Conservation (phyloP, 2,329 filamentous ascomycete species). For the Ascosphaera aggregata region DNA sequence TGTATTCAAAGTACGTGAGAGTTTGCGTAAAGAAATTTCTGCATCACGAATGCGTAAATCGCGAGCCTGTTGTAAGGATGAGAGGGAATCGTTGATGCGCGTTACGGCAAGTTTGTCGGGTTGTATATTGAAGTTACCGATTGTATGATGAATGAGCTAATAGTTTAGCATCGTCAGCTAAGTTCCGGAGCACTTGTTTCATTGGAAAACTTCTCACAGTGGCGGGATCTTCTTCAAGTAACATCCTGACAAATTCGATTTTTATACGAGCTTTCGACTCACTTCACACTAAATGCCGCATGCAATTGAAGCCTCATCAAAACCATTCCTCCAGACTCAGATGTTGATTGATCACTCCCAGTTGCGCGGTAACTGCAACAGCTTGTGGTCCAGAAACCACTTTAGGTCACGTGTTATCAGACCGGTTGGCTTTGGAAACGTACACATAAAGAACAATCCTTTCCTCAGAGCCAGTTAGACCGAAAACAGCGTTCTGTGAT, state of each 20-base stretch:
- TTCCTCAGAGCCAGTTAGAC: too few species aligned
- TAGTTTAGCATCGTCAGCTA: neutral
- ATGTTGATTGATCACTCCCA: too few species aligned
- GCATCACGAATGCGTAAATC: slow-evolving; percentile 50
- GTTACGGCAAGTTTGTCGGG: slow-evolving; percentile 68
- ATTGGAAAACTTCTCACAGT: slow-evolving; percentile 31
- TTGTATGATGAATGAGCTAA: slow-evolving; percentile 75
- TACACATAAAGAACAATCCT: too few species aligned
- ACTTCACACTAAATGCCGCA: neutral
- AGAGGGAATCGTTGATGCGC: slow-evolving; percentile 64
- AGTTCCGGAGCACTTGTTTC: slow-evolving; percentile 2
- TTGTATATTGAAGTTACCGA: slow-evolving; percentile 82
- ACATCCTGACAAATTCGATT: slow-evolving; percentile 35
- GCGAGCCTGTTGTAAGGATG: slow-evolving; percentile 64
- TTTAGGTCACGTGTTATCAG: too few species aligned
- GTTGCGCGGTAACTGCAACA: neutral
- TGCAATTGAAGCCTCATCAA: too few species aligned
- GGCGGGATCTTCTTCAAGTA: slow-evolving; percentile 83
- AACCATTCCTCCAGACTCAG: too few species aligned
- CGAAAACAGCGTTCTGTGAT: too few species aligned
- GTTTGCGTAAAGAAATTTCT: slow-evolving; percentile 42
- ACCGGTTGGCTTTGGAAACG: too few species aligned
- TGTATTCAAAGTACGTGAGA: slow-evolving; percentile 52
- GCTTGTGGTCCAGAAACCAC: too few species aligned
- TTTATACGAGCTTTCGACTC: neutral